Conservation (phyloP, 2,329 filamentous ascomycete species). For the Akanthomyces uredinophilus region DNA sequence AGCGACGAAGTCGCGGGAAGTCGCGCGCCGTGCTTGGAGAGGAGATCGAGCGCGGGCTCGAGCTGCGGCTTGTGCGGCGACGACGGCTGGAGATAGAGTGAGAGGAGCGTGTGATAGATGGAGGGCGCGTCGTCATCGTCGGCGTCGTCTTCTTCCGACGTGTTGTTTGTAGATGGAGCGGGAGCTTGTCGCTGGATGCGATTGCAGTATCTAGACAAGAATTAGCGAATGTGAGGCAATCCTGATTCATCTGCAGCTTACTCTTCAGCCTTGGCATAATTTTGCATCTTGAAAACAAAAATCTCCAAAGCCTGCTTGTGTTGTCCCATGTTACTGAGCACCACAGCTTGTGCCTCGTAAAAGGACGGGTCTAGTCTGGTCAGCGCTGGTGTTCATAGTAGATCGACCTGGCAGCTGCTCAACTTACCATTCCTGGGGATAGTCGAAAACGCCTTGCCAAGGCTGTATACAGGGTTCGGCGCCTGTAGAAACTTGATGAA, state of each 20-base stretch:
- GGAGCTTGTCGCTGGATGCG: slow-evolving; percentile 63
- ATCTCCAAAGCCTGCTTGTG: slow-evolving; percentile 96
- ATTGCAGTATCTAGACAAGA: slow-evolving; percentile 71
- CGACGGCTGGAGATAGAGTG: slow-evolving; percentile 80
- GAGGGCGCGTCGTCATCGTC: slow-evolving; percentile 54
- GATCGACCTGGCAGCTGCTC: not conserved
- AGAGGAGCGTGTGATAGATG: slow-evolving; percentile 88
- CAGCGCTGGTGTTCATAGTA: not conserved
- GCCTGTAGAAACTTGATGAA: slow-evolving; percentile 70
- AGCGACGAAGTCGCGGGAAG: slow-evolving; percentile 84
- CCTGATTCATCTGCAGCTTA: slow-evolving; percentile 39
- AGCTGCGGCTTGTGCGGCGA: slow-evolving; percentile 67
- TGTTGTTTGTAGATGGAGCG: slow-evolving; percentile 29
- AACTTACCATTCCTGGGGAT: slow-evolving; percentile 72
- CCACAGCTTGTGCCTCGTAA: slow-evolving; percentile 83
- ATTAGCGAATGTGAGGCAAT: not conserved
- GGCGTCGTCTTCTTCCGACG: slow-evolving; percentile 24
- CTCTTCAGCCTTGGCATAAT: slow-evolving; percentile 90
- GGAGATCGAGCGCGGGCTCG: slow-evolving; percentile 73
- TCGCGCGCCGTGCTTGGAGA: slow-evolving; percentile 89
- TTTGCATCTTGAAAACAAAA: slow-evolving; percentile 89
- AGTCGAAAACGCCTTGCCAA: slow-evolving; percentile 68
- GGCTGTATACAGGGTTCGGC: slow-evolving; percentile 71
- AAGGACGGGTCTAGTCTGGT: slow-evolving; percentile 65
- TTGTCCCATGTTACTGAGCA: slow-evolving; percentile 90